These are phyloP conservation scores for Pulicaria dysenterica DNA, from an alignment of 129 eudicot genomes.

Conservation along the genomic window DNA sequence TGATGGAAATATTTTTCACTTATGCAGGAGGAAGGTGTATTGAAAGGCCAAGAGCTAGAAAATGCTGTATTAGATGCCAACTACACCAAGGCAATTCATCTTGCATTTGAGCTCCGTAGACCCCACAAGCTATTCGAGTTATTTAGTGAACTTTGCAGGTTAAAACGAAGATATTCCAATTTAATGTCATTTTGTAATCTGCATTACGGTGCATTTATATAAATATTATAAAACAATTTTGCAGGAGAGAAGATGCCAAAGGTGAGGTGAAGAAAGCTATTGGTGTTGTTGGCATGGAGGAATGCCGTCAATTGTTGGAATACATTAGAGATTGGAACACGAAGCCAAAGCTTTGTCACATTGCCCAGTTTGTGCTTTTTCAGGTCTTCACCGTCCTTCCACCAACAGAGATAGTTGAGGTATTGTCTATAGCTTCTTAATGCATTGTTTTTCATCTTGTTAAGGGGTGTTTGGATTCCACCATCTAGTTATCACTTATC, in stretches of 20 bases:
- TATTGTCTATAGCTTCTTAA: constrained; percentile 17
- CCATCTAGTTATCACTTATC: neutral
- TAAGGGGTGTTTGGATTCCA: neutral
- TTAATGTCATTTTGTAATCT: neutral
- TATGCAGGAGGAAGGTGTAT: constrained; percentile 78
- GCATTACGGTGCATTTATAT: neutral
- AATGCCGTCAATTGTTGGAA: constrained; percentile 60
- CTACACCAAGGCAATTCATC: constrained; percentile 83
- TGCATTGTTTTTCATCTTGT: neutral
- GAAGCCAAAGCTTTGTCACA: constrained; percentile 83
- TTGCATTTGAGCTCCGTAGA: constrained; percentile 90
- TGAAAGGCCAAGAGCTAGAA: constrained; percentile 85
- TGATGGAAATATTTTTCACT: neutral
- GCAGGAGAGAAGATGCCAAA: constrained; percentile 67
- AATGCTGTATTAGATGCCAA: constrained; percentile 81
- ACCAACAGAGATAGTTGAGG: constrained; percentile 85
- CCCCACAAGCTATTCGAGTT: constrained; percentile 90
- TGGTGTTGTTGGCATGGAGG: constrained; percentile 58
- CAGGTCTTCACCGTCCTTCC: constrained; percentile 60
- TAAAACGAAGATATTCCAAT: neutral
- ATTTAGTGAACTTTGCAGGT: constrained; percentile 81
- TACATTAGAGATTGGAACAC: constrained; percentile 94
- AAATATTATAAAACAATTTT: neutral
- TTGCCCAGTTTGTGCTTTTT: constrained; percentile 82
- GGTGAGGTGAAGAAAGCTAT: constrained; percentile 61